Percentiles rank a stretch among this genome's conserved stretches.
phyloP scores from a whole-genome alignment of 2,329 filamentous ascomycete species.

The Mycosphaerella sp. region DNA sequence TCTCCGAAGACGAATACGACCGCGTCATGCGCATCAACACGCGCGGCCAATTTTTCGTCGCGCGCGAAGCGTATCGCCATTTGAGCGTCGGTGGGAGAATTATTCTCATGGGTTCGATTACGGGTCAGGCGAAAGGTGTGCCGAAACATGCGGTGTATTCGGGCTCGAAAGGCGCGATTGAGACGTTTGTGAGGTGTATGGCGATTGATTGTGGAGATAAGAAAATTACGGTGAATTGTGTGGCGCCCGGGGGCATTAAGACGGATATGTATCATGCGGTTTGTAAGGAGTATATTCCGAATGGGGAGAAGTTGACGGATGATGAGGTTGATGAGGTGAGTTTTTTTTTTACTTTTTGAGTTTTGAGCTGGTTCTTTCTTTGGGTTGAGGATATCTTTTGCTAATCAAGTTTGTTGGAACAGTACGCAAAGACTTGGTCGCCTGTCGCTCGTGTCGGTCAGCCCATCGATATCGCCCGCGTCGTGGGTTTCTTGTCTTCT shows the following conservation, averaged over 20 bases:
- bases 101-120: constrained; percentile 53
- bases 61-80: constrained; percentile 51
- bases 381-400: not conserved
- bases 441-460: constrained; percentile 60
- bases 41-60: constrained; percentile 58
- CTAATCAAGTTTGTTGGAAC: constrained; percentile 10
- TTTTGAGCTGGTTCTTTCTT: too few relatives aligned
- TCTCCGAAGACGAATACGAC: constrained; percentile 52
- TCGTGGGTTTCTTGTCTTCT: constrained; percentile 55
- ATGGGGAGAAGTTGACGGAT: constrained; percentile 50
- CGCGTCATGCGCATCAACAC: constrained; percentile 58
- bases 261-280: constrained; percentile 57
- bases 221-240: constrained; percentile 56
- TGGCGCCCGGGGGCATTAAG: constrained; percentile 52
- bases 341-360: not conserved
- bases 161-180: constrained; percentile 49
- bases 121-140: constrained; percentile 51
- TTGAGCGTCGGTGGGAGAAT: constrained; percentile 48
- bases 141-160: constrained; percentile 51
- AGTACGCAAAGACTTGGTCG: constrained; percentile 59
- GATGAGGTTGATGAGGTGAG: constrained; percentile 52
- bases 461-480: constrained; percentile 61
- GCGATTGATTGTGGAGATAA: constrained; percentile 50
- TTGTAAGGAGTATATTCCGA: constrained; percentile 58
- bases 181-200: constrained; percentile 51